Evolutionary conservation across 306 rosid species (phyloP), one percentile per base, ranked within the genome.

Genomic region (Begonia peltatifolia): DNA sequence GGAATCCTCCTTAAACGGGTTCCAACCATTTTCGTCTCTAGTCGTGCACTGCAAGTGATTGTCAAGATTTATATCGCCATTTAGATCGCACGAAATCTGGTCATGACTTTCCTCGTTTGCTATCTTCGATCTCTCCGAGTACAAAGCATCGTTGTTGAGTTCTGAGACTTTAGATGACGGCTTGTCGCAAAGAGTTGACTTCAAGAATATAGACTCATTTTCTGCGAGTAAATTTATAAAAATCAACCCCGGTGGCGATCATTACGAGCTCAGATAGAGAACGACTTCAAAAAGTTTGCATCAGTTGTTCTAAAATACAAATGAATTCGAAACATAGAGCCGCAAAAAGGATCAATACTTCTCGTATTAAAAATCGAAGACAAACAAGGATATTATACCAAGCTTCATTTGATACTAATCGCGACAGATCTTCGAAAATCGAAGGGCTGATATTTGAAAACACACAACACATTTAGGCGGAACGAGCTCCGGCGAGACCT

Each of bases 121-220:
- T 43, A 17, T 48, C 54, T 11, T 71, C 62, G 53, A 63, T 53
- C 68, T 74, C 41, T 41, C 68, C 8, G 62, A 70, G 56, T 74
- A 65, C 52, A 66, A 42, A 50, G 61, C 56, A 41, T 50, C 15
- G 12, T 68, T 77, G 12, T 63, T 66, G 65, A 76, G 66, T 52
- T 78, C 80, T 7, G 73, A 70, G 4, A 87, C 53, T 30, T 76
- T 58, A 44, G 74, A 67, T 47, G 69, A 80, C 44, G 72, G 62
- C 59, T 71, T 69, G 9, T 11, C 35, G 46, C 52, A 23, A 42
- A 64, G 63, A 60, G 70, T 60, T 52, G 74, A 65, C 56, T 73
- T 84, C 53, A 67, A 58, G 50, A 73, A 66, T 57, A 71, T 65
- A 43, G 64, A 61, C 38, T 84, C 83, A 67, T 84, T 78, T 56